These are phyloP conservation scores for Lipomyces yarrowii DNA, from an alignment of 1,139 yeast species.

Conservation along the genomic window DNA sequence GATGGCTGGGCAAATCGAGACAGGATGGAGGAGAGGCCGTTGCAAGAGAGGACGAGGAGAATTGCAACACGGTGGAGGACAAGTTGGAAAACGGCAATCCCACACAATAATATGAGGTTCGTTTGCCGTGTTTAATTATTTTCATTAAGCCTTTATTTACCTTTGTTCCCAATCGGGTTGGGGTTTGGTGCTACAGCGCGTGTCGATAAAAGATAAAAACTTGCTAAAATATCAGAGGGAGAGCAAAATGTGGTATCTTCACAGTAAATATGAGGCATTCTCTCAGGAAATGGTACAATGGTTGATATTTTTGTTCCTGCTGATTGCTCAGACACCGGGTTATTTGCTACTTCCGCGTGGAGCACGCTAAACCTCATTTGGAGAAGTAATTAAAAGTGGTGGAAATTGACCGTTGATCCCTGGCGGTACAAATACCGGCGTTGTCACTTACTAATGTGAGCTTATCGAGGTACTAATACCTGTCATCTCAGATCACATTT, in stretches of 20 bases:
- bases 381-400: not conserved
- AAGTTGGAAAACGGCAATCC: not conserved
- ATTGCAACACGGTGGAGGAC: slow-evolving; percentile 7
- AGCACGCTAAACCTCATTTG: slow-evolving; percentile 1
- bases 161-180: not conserved
- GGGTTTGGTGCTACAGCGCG: not conserved
- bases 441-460: not conserved
- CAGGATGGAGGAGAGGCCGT: slow-evolving; percentile 10
- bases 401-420: not conserved
- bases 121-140: not conserved
- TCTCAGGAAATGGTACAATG: not conserved
- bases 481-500: not conserved
- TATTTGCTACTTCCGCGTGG: not conserved
- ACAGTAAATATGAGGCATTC: not conserved
- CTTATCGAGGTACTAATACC: not conserved
- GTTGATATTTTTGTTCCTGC: not conserved
- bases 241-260: not conserved
- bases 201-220: not conserved
- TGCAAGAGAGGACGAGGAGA: slow-evolving; percentile 11
- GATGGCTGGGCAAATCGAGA: slow-evolving; percentile 4
- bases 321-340: not conserved
- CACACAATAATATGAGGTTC: not conserved
- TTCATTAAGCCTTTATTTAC: not conserved
- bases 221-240: not conserved
- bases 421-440: not conserved